Percentiles rank a stretch among this genome's conserved stretches.
Evolutionary conservation across 2,329 filamentous ascomycete species (phyloP).

Genomic region (Xylaria multiplex): DNA sequence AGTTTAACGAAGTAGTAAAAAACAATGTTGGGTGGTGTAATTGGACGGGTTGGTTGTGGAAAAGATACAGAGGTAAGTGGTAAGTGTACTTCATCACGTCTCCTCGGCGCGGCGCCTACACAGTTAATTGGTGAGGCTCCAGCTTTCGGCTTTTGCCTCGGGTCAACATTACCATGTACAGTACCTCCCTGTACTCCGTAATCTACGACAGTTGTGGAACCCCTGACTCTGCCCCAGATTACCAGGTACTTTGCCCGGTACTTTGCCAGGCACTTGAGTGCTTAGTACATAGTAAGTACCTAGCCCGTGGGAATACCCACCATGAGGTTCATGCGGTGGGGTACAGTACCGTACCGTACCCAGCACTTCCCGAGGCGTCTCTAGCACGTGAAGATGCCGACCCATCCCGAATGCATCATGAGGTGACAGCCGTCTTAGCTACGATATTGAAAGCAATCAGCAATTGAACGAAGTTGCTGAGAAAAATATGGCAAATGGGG

Average conservation of each 20-base stretch:
- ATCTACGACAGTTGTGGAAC: constrained; percentile 2
- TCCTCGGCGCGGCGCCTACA: constrained; percentile 14
- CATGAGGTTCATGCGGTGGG: constrained; percentile 19
- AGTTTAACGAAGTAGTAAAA: neutral
- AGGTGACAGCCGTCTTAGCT: no score
- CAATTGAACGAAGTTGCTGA: no score
- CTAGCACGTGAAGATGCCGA: constrained; percentile 21
- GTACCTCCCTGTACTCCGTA: neutral
- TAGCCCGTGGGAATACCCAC: no score
- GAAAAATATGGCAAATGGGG: no score
- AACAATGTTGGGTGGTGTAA: neutral
- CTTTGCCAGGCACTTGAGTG: no score
- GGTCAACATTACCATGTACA: constrained; percentile 2
- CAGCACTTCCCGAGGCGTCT: constrained; percentile 5
- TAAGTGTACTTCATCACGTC: constrained; percentile 4
- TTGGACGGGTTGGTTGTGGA: constrained; percentile 2
- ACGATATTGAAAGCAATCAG: no score
- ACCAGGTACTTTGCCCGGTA: no score
- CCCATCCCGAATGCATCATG: neutral
- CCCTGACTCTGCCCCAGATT: constrained; percentile 3
- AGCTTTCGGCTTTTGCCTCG: constrained; percentile 27
- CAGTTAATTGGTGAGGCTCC: constrained; percentile 15
- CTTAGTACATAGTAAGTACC: no score
- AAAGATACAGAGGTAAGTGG: neutral
- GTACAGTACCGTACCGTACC: neutral